Evolutionary conservation across 1,284 basidiomycete genomes (phyloP).

Genomic region (Ustilago cynodontis): DNA sequence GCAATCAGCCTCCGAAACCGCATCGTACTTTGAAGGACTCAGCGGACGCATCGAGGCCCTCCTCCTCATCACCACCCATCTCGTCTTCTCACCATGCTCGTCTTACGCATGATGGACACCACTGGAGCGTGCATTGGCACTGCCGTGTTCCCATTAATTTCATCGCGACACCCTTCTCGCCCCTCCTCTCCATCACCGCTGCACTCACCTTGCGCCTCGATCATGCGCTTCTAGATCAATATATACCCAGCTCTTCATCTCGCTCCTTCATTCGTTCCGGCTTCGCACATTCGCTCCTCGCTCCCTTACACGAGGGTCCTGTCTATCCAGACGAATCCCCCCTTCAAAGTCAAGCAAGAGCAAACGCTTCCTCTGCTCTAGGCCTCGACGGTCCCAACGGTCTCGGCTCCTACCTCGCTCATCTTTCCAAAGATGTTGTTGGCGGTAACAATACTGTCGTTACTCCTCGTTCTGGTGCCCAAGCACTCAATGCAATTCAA

Average conservation of each 20-base stretch:
- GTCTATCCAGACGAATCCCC: conserved; percentile 54
- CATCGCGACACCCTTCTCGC: conserved; percentile 39
- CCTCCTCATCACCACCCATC: background rate
- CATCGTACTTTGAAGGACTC: conserved; percentile 35
- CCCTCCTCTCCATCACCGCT: conserved; percentile 41
- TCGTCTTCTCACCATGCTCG: conserved; percentile 25
- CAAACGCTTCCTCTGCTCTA: conserved; percentile 31
- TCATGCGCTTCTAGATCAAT: conserved; percentile 25
- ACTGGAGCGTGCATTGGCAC: conserved; percentile 43
- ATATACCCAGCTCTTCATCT: conserved; percentile 7
- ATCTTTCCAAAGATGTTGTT: conserved; percentile 36
- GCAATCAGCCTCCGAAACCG: conserved; percentile 35
- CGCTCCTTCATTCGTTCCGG: conserved; percentile 23
- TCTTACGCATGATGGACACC: conserved; percentile 17
- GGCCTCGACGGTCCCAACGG: conserved; percentile 47
- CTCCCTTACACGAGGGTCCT: conserved; percentile 49
- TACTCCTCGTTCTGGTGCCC: conserved; percentile 46
- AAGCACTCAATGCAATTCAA: conserved; percentile 27
- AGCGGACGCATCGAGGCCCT: background rate
- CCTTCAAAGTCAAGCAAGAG: conserved; percentile 35
- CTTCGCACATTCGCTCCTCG: conserved; percentile 44
- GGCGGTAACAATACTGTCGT: conserved; percentile 46
- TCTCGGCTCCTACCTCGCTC: conserved; percentile 41
- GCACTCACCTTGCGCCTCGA: conserved; percentile 40
- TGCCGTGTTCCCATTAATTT: conserved; percentile 47